A percentile compares a stretch with the other conserved stretches of the same genome.
Conservation (phyloP, 768 basidiomycete genomes). For the Leccinum variicolor region DNA sequence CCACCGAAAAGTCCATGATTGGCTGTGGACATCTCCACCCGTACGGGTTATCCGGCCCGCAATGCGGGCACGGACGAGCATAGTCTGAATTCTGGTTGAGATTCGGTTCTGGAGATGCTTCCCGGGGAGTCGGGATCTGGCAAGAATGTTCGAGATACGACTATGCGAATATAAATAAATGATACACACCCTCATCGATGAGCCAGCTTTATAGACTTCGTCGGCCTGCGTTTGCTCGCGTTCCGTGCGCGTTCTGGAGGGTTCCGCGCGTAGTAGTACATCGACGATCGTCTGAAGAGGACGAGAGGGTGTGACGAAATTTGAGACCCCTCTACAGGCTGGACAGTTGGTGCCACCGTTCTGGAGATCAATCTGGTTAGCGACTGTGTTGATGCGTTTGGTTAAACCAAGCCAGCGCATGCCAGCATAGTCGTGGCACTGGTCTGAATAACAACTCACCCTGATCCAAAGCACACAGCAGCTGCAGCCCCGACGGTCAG, state of each 20-base stretch:
- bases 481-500: constrained; percentile 47
- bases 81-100: constrained; percentile 61
- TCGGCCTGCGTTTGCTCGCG: constrained; percentile 80
- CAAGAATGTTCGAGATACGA: not conserved
- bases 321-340: constrained; percentile 70
- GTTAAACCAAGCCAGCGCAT: not conserved
- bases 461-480: constrained; percentile 83
- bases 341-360: constrained; percentile 86
- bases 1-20: constrained; percentile 64
- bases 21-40: constrained; percentile 84
- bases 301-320: constrained; percentile 67
- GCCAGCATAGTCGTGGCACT: constrained; percentile 4
- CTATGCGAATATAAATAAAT: not conserved
- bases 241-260: constrained; percentile 62
- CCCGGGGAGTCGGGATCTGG: constrained; percentile 74
- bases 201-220: constrained; percentile 65
- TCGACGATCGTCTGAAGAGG: constrained; percentile 72
- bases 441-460: constrained; percentile 46
- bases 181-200: constrained; percentile 56
- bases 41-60: constrained; percentile 61
- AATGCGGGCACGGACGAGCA: constrained; percentile 80
- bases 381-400: not conserved
- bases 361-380: constrained; percentile 36
- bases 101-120: constrained; percentile 73
- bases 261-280: constrained; percentile 64